phyloP scores from a whole-genome alignment of 139 green algal genomes.

The Tetratostichococcus sp. region DNA sequence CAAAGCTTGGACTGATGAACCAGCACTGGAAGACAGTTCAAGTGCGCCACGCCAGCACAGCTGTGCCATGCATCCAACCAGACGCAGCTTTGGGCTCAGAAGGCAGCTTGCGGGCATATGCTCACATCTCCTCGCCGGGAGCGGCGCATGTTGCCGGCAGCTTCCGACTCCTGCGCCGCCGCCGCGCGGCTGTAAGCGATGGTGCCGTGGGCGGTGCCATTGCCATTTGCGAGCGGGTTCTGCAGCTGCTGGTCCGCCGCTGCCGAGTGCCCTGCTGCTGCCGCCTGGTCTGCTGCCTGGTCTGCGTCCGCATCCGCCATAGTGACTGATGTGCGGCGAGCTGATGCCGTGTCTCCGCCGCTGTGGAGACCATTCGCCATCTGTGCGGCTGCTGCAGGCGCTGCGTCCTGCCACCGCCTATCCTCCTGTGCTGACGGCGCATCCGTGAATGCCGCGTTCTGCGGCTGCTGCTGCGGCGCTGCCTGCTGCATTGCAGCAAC shows the following conservation, averaged over 20 bases:
- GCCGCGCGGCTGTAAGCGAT: not conserved
- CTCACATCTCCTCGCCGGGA: not conserved
- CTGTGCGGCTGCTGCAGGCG: conserved; percentile 8
- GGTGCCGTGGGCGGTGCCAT: not conserved
- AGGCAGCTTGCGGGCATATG: too few relatives aligned
- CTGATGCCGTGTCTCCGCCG: not conserved
- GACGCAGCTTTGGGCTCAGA: too few relatives aligned
- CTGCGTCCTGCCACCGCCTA: too few relatives aligned
- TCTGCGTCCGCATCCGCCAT: not conserved
- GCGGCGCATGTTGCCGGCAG: not conserved
- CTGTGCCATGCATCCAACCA: too few relatives aligned
- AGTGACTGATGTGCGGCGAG: not conserved
- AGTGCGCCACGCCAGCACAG: too few relatives aligned
- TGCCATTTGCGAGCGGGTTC: not conserved
- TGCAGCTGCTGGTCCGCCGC: not conserved
- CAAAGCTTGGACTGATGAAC: too few relatives aligned
- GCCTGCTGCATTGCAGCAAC: too few relatives aligned
- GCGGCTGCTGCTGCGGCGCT: too few relatives aligned
- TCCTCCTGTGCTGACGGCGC: too few relatives aligned
- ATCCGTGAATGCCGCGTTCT: too few relatives aligned
- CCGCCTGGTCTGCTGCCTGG: conserved; percentile 1
- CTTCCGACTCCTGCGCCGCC: not conserved
- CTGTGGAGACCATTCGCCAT: too few relatives aligned
- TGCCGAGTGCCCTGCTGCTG: not conserved
- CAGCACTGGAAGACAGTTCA: too few relatives aligned